Evolutionary conservation across 345 rosid species (phyloP).

Genomic region (Chamaenerion angustifolium): DNA sequence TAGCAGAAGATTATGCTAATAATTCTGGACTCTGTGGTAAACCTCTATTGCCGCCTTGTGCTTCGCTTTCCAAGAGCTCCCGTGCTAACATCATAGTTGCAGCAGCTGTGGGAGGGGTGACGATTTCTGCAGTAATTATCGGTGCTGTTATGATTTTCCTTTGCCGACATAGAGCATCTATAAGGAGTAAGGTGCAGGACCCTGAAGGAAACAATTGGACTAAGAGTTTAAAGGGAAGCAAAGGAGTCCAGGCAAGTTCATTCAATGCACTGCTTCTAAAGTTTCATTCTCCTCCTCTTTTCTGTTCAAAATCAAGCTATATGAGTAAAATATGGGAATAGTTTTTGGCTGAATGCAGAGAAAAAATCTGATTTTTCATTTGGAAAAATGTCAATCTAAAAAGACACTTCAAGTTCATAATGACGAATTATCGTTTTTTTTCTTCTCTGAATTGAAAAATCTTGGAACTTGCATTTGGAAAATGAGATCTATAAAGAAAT

Average conservation of each 20-base stretch:
- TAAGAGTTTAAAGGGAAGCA: constrained; percentile 47
- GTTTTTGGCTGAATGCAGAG: too few relatives aligned
- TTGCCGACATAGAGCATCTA: constrained; percentile 37
- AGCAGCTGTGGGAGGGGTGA: constrained; percentile 63
- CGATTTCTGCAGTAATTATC: constrained; percentile 47
- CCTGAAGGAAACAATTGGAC: constrained; percentile 96
- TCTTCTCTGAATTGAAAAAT: too few relatives aligned
- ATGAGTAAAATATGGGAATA: too few relatives aligned
- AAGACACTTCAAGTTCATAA: too few relatives aligned
- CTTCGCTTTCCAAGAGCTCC: constrained; percentile 5
- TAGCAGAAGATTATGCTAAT: constrained; percentile 20
- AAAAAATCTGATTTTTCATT: too few relatives aligned
- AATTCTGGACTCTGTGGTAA: constrained; percentile 52
- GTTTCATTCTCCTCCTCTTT: not conserved
- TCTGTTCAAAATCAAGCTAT: too few relatives aligned
- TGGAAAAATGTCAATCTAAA: too few relatives aligned
- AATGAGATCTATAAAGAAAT: not conserved
- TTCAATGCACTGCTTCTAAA: not conserved
- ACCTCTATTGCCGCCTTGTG: constrained; percentile 31
- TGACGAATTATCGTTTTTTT: too few relatives aligned
- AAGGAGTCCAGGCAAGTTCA: constrained; percentile 59
- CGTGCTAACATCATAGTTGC: constrained; percentile 32
- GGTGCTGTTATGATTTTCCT: constrained; percentile 37
- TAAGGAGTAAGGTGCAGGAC: constrained; percentile 57
- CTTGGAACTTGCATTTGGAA: not conserved